Base-by-base conservation (phyloP, 140 eudicot genomes). In the Oenanthe javanica region DNA sequence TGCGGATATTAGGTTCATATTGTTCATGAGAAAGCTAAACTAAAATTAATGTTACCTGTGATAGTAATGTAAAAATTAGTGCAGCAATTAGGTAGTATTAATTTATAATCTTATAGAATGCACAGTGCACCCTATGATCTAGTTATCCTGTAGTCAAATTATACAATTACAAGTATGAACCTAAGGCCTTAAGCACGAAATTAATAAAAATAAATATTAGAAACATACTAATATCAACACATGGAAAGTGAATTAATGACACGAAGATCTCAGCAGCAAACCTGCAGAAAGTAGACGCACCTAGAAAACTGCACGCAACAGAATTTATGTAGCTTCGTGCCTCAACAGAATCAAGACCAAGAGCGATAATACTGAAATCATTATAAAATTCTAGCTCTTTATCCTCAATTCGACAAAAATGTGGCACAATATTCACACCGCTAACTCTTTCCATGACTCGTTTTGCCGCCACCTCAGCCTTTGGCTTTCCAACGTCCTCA, bases 381-480 rank as follows among this genome's bases (percentile, higher is more conserved):
- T 74, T 89, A 82, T 94, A 94, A 84, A 94, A 94, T 5, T 92
- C 97, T 79, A 89, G 84, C 79, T 87, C 92, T 83, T 94, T 94
- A 51, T 94, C 98, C 89, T 94, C 98, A 74, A 94, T 94, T 54
- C 97, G 97, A 70, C 96, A 89, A 86, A 94, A 94, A 87, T 94
- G 98, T 47, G 97, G 97, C 48, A 87, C 89, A 82, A 94, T 94
- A 84, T 87, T 77, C 59, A 94, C 98, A 76, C 97, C 97, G 49
- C 87, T 83, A 80, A 94, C 92, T 89, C 98, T 94, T 86, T 94
- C 97, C 98, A 90, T 92, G 48, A 94, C 98, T 54, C 97, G 87
- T 81, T 92, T 92, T 72, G 98, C 98, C 81, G 98, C 98, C 76
- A 94, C 98, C 82, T 92, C 87, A 43, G 98, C 98, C 89, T 94